Percentiles rank a stretch among this genome's conserved stretches.
phyloP scores from a whole-genome alignment of 768 basidiomycete species.

The Leccinum incarnatum region DNA sequence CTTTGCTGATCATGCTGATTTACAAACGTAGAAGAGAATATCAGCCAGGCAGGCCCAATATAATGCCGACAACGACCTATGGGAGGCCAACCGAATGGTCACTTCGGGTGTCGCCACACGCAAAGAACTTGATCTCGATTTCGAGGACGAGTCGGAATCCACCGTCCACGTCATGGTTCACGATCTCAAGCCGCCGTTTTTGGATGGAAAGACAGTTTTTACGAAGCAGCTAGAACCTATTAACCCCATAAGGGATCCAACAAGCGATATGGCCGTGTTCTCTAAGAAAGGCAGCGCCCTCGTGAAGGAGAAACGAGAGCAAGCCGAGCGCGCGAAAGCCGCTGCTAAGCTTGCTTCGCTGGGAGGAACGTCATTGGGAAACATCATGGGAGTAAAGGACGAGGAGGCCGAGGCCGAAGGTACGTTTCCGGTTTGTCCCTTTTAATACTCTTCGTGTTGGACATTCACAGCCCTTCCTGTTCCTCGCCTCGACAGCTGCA shows the following conservation, averaged over 20 bases:
- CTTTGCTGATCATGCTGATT: constrained; percentile 17
- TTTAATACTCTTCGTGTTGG: constrained; percentile 48
- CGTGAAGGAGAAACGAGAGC: constrained; percentile 94
- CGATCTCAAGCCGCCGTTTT: constrained; percentile 94
- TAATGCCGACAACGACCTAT: constrained; percentile 96
- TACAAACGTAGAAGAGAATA: constrained; percentile 62
- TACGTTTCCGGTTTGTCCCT: constrained; percentile 40
- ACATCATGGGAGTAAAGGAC: constrained; percentile 96
- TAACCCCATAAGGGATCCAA: constrained; percentile 91
- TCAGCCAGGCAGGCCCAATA: constrained; percentile 97
- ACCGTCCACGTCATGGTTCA: constrained; percentile 98
- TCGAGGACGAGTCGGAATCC: constrained; percentile 94
- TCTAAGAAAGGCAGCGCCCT: constrained; percentile 95
- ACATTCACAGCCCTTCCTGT: constrained; percentile 70
- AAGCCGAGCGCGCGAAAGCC: constrained; percentile 93
- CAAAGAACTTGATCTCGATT: constrained; percentile 85
- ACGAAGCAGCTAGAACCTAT: constrained; percentile 97
- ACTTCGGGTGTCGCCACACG: constrained; percentile 93
- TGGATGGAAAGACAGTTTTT: constrained; percentile 94
- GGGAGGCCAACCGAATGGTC: constrained; percentile 98
- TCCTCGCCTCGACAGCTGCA: constrained; percentile 44
- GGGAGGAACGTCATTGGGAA: constrained; percentile 92
- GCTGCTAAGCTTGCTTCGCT: constrained; percentile 92
- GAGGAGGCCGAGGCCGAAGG: constrained; percentile 92
- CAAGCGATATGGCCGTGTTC: constrained; percentile 94